phyloP scores from a whole-genome alignment of 441 rosid species.

The Populus hybrid region DNA sequence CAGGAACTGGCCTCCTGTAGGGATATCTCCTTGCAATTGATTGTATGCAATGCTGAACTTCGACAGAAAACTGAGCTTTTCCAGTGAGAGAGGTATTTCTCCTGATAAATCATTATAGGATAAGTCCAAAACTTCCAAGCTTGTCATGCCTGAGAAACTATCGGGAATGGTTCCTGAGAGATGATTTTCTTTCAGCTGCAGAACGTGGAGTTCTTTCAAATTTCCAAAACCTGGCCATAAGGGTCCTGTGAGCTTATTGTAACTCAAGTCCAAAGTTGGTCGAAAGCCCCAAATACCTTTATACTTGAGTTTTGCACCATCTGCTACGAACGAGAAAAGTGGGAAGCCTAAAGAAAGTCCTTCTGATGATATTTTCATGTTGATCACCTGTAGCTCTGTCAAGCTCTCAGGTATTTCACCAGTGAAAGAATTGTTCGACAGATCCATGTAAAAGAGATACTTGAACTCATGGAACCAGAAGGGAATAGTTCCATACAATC shows the following conservation, averaged over 20 bases:
- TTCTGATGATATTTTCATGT: not conserved
- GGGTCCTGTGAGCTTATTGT: conserved; percentile 7
- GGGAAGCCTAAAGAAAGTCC: not conserved
- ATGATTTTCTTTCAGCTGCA: not conserved
- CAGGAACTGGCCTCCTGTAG: conserved; percentile 16
- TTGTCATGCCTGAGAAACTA: not conserved
- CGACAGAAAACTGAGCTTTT: conserved; percentile 17
- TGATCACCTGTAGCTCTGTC: not conserved
- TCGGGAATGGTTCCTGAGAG: not conserved
- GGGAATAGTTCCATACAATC: conserved; percentile 2
- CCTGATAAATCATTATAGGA: not conserved
- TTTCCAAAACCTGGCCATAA: not conserved
- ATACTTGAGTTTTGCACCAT: not conserved
- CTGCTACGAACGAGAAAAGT: not conserved
- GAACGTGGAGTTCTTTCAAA: conserved; percentile 4
- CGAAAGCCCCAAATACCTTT: not conserved
- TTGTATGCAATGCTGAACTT: conserved; percentile 14
- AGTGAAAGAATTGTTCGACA: conserved; percentile 8
- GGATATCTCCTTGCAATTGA: conserved; percentile 7
- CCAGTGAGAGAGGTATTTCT: conserved; percentile 6
- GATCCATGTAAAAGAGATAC: conserved; percentile 14
- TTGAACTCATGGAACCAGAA: not conserved
- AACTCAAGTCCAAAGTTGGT: not conserved
- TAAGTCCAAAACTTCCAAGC: not conserved
- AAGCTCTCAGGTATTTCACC: conserved; percentile 7